Evolutionary conservation across 768 basidiomycete species (phyloP).

Genomic region (Gymnopilus dilepis): DNA sequence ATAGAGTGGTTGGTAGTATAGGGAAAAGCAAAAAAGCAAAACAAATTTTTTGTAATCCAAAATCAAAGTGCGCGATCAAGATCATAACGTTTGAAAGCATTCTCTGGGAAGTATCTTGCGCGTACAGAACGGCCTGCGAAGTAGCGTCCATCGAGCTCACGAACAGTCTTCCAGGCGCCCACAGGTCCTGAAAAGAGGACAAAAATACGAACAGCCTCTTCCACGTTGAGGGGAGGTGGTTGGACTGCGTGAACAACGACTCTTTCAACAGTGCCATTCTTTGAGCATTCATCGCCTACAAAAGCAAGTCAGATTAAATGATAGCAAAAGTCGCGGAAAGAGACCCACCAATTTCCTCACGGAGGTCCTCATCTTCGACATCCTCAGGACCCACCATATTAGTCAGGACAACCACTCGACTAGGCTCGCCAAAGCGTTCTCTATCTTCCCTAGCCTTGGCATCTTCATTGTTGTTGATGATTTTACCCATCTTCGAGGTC

Average conservation of each 20-base stretch:
- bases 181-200: constrained; percentile 89
- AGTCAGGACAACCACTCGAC: constrained; percentile 86
- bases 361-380: constrained; percentile 81
- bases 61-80: constrained; percentile 52
- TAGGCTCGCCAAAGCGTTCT: constrained; percentile 86
- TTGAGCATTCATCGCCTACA: constrained; percentile 87
- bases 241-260: constrained; percentile 82
- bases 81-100: constrained; percentile 51
- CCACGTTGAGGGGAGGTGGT: constrained; percentile 65
- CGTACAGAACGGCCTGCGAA: constrained; percentile 88
- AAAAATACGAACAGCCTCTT: constrained; percentile 92
- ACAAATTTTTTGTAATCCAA: constrained; percentile 3
- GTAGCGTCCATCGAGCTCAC: constrained; percentile 90
- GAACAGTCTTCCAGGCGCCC: constrained; percentile 95
- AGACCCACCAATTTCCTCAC: constrained; percentile 80
- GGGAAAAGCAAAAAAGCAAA: constrained; percentile 15
- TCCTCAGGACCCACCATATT: constrained; percentile 91
- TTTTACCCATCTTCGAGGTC: constrained; percentile 81
- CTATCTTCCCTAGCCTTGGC: constrained; percentile 76
- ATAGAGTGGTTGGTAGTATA: constrained; percentile 9
- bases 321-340: background rate
- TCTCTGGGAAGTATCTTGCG: constrained; percentile 82
- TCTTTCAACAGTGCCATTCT: constrained; percentile 90
- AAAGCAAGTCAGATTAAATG: background rate
- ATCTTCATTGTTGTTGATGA: constrained; percentile 91